phyloP scores from a whole-genome alignment of 2,329 filamentous ascomycete genomes.

The Botrytis deweyae region DNA sequence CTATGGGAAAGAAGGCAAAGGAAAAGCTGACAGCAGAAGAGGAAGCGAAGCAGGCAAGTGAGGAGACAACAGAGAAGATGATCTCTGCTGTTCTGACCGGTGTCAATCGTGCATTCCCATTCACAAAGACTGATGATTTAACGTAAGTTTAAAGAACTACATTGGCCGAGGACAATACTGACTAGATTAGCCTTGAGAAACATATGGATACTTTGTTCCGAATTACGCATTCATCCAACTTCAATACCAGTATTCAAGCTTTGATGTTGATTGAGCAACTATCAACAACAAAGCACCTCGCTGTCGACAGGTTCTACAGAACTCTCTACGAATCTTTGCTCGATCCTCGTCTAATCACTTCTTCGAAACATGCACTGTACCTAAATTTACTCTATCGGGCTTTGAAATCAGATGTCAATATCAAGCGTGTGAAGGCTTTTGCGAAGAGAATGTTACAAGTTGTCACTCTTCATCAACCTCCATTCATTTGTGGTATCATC shows the following conservation, averaged over 20 bases:
- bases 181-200: slow-evolving; percentile 64
- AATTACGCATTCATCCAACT: slow-evolving; percentile 96
- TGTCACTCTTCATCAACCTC: slow-evolving; percentile 82
- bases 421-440: slow-evolving; percentile 91
- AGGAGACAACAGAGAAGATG: slow-evolving; percentile 75
- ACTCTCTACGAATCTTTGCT: slow-evolving; percentile 93
- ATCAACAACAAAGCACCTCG: slow-evolving; percentile 74
- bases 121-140: slow-evolving; percentile 76
- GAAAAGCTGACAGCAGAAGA: slow-evolving; percentile 41
- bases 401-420: slow-evolving; percentile 85
- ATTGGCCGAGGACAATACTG: slow-evolving; percentile 24
- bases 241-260: slow-evolving; percentile 97
- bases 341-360: slow-evolving; percentile 82
- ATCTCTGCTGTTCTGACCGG: slow-evolving; percentile 89
- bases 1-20: slow-evolving; percentile 52
- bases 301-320: slow-evolving; percentile 88
- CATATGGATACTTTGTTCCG: slow-evolving; percentile 93
- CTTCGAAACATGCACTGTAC: slow-evolving; percentile 94
- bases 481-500: slow-evolving; percentile 90
- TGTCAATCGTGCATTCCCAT: slow-evolving; percentile 94
- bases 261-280: slow-evolving; percentile 94
- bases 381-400: slow-evolving; percentile 88
- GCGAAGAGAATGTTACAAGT: slow-evolving; percentile 90
- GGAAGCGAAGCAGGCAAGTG: slow-evolving; percentile 42
- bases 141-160: slow-evolving; percentile 50